Evolutionary conservation across 768 basidiomycete species (phyloP).

Genomic region (Coprinellus micaceus): DNA sequence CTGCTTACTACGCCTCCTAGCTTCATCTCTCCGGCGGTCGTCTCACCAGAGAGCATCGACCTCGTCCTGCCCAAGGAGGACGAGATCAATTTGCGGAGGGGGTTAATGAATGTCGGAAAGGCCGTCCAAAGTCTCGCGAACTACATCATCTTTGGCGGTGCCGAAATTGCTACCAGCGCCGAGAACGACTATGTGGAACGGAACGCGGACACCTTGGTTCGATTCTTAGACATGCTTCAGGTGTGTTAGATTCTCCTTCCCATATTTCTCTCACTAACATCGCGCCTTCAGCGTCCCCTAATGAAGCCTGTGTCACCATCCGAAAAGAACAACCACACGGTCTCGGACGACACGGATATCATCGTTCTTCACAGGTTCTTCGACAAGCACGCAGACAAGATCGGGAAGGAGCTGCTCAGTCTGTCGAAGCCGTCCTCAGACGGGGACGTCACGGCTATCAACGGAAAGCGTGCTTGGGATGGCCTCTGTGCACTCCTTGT

Average conservation of each 20-base stretch:
- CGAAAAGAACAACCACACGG: constrained; percentile 71
- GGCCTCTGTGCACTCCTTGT: constrained; percentile 74
- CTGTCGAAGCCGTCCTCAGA: constrained; percentile 57
- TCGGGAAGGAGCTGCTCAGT: constrained; percentile 82
- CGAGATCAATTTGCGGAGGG: constrained; percentile 56
- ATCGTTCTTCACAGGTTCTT: constrained; percentile 83
- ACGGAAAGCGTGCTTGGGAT: constrained; percentile 83
- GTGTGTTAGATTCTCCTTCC: no score
- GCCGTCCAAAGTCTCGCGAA: constrained; percentile 92
- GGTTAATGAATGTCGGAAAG: constrained; percentile 84
- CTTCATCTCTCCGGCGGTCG: constrained; percentile 89
- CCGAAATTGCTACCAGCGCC: constrained; percentile 80
- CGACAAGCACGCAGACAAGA: constrained; percentile 80
- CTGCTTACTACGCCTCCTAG: constrained; percentile 32
- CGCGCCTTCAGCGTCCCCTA: background rate
- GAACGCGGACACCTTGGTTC: constrained; percentile 70
- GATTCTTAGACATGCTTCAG: constrained; percentile 72
- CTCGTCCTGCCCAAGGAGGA: constrained; percentile 69
- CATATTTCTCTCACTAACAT: background rate
- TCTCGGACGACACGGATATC: constrained; percentile 78
- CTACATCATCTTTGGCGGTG: constrained; percentile 89
- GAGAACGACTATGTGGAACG: constrained; percentile 71
- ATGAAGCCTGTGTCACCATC: no score
- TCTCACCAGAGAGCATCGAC: constrained; percentile 81
- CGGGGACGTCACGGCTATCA: constrained; percentile 50